Conservation (phyloP, 768 basidiomycete species). For the Collybia mongolica region DNA sequence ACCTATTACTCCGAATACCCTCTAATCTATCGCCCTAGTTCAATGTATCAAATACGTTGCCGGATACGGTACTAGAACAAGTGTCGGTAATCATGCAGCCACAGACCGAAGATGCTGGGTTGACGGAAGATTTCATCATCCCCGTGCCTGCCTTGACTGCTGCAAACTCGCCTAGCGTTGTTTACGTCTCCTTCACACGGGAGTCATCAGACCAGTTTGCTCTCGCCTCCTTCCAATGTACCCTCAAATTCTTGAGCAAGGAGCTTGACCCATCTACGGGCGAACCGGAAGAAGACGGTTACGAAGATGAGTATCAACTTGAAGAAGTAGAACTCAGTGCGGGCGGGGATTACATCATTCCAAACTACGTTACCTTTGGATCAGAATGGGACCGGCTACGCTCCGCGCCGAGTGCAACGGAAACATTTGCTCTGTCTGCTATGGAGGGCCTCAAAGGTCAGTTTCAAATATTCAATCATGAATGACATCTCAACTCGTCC, state of each 20-base stretch:
- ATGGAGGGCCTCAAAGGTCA: conserved; percentile 93
- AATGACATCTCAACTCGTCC: conserved; percentile 10
- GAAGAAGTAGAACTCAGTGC: conserved; percentile 95
- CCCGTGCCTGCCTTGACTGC: conserved; percentile 70
- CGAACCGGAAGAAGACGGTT: conserved; percentile 97
- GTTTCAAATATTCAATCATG: conserved; percentile 23
- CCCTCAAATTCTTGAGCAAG: conserved; percentile 94
- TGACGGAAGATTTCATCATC: conserved; percentile 95
- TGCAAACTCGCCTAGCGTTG: conserved; percentile 73
- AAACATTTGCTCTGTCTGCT: conserved; percentile 90
- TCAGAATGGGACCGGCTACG: conserved; percentile 95
- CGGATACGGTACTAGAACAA: conserved; percentile 92
- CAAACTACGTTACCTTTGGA: conserved; percentile 90
- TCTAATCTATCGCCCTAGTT: conserved; percentile 52
- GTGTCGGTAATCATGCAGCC: conserved; percentile 93
- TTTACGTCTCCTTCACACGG: conserved; percentile 94
- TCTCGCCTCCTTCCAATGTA: conserved; percentile 83
- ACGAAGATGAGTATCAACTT: conserved; percentile 96
- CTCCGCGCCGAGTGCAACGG: conserved; percentile 74
- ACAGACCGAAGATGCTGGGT: conserved; percentile 63
- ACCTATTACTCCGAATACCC: background rate
- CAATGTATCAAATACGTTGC: conserved; percentile 95
- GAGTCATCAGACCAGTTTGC: conserved; percentile 75
- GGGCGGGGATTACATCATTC: conserved; percentile 91
- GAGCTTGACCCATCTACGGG: conserved; percentile 96